phyloP scores from a whole-genome alignment of 2,329 filamentous ascomycete species.

The Aspergillus sp. region DNA sequence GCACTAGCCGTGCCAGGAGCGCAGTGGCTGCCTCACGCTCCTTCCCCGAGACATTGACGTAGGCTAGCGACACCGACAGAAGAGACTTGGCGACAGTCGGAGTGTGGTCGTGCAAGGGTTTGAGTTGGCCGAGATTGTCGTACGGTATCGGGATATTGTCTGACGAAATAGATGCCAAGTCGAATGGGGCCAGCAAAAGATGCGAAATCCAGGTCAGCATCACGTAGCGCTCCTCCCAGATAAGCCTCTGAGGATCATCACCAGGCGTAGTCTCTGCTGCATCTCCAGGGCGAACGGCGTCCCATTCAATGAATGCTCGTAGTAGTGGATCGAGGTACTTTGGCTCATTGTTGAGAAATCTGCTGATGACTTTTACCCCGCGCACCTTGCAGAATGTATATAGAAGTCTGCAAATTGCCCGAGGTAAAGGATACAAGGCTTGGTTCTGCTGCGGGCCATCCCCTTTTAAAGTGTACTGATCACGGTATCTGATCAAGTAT shows the following conservation, averaged over 20 bases:
- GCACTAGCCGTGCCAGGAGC: constrained; percentile 75
- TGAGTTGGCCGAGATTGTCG: constrained; percentile 26
- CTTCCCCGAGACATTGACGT: constrained; percentile 74
- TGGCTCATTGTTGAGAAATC: constrained; percentile 88
- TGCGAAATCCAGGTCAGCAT: constrained; percentile 85
- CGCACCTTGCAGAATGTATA: constrained; percentile 94
- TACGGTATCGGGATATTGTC: constrained; percentile 35
- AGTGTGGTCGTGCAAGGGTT: constrained; percentile 55
- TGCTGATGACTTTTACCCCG: constrained; percentile 86
- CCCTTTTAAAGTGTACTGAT: constrained; percentile 35
- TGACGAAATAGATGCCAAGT: constrained; percentile 77
- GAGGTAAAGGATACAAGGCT: constrained; percentile 53
- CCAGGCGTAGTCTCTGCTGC: constrained; percentile 11
- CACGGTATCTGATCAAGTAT: constrained; percentile 51
- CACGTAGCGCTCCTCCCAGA: constrained; percentile 87
- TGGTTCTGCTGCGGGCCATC: constrained; percentile 33
- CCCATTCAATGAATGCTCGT: constrained; percentile 65
- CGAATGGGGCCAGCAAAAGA: constrained; percentile 81
- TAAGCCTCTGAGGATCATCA: constrained; percentile 44
- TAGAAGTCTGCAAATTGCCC: constrained; percentile 73
- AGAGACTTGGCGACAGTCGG: constrained; percentile 70
- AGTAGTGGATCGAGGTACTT: constrained; percentile 79
- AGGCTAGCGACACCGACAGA: constrained; percentile 67
- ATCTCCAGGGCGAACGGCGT: constrained; percentile 21
- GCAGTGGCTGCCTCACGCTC: constrained; percentile 85